Evolutionary conservation across 2,329 filamentous ascomycete species (phyloP), one percentile per base, ranked within the genome.

Genomic region (Paraphaeosphaeria sporulosa): DNA sequence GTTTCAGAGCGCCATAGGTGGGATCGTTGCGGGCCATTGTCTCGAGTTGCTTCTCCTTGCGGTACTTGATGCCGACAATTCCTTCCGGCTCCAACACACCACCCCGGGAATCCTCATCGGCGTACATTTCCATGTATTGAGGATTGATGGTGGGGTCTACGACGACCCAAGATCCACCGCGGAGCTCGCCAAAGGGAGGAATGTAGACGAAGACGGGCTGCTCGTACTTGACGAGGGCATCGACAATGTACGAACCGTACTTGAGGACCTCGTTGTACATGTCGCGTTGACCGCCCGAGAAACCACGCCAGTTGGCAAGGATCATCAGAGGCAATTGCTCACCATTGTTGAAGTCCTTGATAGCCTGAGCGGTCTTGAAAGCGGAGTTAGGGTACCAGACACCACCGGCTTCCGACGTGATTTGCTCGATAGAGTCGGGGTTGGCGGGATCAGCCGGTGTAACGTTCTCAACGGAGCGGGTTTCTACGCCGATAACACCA

Each of bases 191-290:
- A 75, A 90, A 92, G 9, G 95, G 95, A 75, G 95, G 95, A 75
- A 99, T 99, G 85, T 99, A 99, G 66, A 99, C 93, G 77, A 99
- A 99, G 81, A 99, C 90, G 57, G 95, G 95, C 85, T 99, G 95
- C 85, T 99, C 92, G 77, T 93, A 99, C 83, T 97, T 96, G 85
- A 97, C 93, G 50, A 99, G 90, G 57, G 94, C 94, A 75, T 99
- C 95, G 70, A 99, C 95, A 76, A 99, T 99, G 86, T 95, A 98
- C 19, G 94, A 97, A 76, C 95, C 95, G 76, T 99, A 99, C 86
- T 99, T 99, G 81, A 99, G 89, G 17, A 99, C 95, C 83, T 99
- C 95, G 83, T 98, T 97, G 89, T 96, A 99, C 95, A 99, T 99
- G 82, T 99, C 95, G 71, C 94, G 93, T 83, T 99, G 95, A 67